These are phyloP conservation scores for Neofusicoccum laricinum DNA, from an alignment of 2,329 filamentous ascomycete genomes.

Conservation along the genomic window DNA sequence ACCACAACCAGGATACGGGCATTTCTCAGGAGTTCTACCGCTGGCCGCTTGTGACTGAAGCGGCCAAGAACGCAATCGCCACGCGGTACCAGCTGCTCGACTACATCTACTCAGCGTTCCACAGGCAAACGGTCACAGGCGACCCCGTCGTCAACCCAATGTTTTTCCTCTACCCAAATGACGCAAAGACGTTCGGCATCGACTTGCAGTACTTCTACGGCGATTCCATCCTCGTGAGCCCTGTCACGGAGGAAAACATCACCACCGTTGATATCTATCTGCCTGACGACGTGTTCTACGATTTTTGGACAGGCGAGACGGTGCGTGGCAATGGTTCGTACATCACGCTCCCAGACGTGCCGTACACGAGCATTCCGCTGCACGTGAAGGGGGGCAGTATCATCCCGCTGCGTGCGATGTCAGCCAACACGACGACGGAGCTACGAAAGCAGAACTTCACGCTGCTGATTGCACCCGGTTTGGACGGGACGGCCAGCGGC, in stretches of 20 bases:
- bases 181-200: conserved; percentile 51
- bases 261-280: conserved; percentile 56
- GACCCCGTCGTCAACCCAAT: conserved; percentile 66
- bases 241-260: conserved; percentile 51
- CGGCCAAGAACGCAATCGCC: conserved; percentile 66
- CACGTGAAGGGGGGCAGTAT: conserved; percentile 65
- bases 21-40: conserved; percentile 71
- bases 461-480: conserved; percentile 65
- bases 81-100: conserved; percentile 75
- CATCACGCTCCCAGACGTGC: conserved; percentile 45
- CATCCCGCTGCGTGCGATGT: conserved; percentile 56
- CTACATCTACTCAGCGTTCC: conserved; percentile 73
- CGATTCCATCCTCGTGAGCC: conserved; percentile 54
- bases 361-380: conserved; percentile 59
- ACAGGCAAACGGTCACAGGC: conserved; percentile 59
- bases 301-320: conserved; percentile 54
- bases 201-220: conserved; percentile 61
- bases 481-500: conserved; percentile 62
- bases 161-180: conserved; percentile 67
- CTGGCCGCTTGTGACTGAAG: conserved; percentile 61
- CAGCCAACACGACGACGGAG: conserved; percentile 61
- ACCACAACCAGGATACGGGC: conserved; percentile 59
- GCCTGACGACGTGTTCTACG: conserved; percentile 58
- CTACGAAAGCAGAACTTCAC: conserved; percentile 66
- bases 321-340: conserved; percentile 47